These are phyloP conservation scores for Fonsecaea erecta DNA, from an alignment of 2,329 filamentous ascomycete species.

Conservation along the genomic window DNA sequence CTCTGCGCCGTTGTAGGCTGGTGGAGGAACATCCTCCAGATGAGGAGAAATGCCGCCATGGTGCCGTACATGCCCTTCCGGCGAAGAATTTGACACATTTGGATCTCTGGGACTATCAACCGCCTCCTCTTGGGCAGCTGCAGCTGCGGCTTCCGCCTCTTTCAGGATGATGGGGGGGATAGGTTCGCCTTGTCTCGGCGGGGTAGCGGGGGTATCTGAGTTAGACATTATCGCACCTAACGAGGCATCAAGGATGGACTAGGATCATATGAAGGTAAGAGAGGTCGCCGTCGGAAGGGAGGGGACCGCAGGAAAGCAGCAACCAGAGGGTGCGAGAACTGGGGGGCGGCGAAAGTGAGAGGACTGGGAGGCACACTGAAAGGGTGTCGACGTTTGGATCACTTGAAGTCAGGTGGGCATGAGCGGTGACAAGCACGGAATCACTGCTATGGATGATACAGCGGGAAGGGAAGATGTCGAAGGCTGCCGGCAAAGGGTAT, in stretches of 20 bases:
- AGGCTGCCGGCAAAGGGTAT: background rate
- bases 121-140: conserved; percentile 27
- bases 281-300: background rate
- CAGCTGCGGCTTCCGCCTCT: conserved; percentile 25
- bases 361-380: background rate
- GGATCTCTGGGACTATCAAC: conserved; percentile 3
- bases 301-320: background rate
- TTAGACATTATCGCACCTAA: conserved; percentile 20
- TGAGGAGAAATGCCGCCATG: conserved; percentile 29
- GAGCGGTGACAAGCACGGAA: background rate
- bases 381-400: background rate
- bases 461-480: background rate
- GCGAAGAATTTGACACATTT: conserved; percentile 1
- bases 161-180: conserved; percentile 22
- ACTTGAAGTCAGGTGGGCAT: conserved; percentile 12
- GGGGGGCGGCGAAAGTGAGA: background rate
- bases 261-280: background rate
- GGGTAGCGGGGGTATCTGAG: conserved; percentile 18
- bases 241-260: conserved; percentile 13
- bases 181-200: conserved; percentile 1
- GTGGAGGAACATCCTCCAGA: conserved; percentile 37
- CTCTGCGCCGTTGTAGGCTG: conserved; percentile 41
- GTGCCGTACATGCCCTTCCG: conserved; percentile 26
- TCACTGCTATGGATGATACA: background rate
- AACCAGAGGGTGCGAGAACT: background rate